Conservation (phyloP, 257 asterid species). For the Voacanga thouarsii region DNA sequence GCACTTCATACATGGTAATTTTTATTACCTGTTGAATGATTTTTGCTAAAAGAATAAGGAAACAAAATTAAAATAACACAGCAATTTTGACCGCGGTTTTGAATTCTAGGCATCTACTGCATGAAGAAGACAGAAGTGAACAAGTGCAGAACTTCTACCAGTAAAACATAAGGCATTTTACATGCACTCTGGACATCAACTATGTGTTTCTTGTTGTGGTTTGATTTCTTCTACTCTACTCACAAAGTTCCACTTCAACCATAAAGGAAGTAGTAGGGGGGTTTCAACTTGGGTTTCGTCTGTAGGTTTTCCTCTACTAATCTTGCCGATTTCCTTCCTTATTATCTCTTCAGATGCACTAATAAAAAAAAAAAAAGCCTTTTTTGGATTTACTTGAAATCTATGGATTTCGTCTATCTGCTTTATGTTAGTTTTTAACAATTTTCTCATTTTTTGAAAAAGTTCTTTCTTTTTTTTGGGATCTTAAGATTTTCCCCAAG, state of each 20-base stretch:
- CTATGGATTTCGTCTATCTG: conserved; percentile 26
- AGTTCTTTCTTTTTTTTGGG: no score
- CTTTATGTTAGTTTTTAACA: conserved; percentile 48
- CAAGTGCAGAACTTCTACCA: neutral
- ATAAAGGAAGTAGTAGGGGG: conserved; percentile 66
- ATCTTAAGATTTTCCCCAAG: no score
- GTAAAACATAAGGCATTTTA: conserved; percentile 22
- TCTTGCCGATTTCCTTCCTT: conserved; percentile 39
- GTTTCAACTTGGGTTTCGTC: conserved; percentile 66
- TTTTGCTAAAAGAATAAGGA: no score
- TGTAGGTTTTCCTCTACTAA: conserved; percentile 66
- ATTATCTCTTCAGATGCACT: conserved; percentile 25
- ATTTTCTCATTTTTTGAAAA: conserved; percentile 54
- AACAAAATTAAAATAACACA: no score
- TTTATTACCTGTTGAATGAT: neutral
- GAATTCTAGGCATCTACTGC: neutral
- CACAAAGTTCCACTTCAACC: conserved; percentile 62
- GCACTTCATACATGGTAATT: no score
- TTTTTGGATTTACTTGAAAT: conserved; percentile 28
- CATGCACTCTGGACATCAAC: conserved; percentile 37
- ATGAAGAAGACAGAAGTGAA: neutral
- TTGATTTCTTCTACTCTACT: conserved; percentile 47
- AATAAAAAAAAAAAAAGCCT: conserved; percentile 44
- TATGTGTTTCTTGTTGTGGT: conserved; percentile 45
- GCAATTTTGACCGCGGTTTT: neutral